phyloP scores from a whole-genome alignment of 2,329 filamentous ascomycete genomes.

The Aspergillus thermomutatus region DNA sequence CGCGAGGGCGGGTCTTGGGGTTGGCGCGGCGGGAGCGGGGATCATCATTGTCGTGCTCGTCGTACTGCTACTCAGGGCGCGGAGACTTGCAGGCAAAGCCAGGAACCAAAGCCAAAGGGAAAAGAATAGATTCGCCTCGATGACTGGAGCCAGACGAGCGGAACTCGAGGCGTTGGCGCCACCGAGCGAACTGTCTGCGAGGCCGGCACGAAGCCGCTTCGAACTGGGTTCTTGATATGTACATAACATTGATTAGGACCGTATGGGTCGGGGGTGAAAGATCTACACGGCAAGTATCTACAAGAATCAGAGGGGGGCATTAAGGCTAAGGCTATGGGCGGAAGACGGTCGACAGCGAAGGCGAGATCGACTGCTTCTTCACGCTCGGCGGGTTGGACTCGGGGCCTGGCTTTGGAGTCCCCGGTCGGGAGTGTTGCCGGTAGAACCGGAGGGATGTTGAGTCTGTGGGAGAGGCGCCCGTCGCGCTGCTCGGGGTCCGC shows the following conservation, averaged over 20 bases:
- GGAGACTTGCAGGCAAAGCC: neutral
- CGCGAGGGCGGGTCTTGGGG: constrained; percentile 9
- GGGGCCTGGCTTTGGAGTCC: neutral
- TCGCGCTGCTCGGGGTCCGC: neutral
- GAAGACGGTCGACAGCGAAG: neutral
- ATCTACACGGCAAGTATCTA: neutral
- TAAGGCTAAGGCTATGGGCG: neutral
- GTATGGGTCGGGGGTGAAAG: too few relatives aligned
- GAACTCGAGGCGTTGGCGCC: neutral
- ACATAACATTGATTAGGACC: neutral
- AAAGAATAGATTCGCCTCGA: neutral
- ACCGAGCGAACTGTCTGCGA: neutral
- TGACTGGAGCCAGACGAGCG: neutral
- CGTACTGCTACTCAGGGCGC: neutral
- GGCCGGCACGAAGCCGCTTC: neutral
- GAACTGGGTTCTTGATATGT: neutral
- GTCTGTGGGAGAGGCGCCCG: neutral
- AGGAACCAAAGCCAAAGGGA: neutral
- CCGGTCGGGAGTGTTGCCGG: neutral
- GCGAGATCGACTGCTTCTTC: neutral
- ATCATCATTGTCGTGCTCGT: constrained; percentile 5
- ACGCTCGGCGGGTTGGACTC: neutral
- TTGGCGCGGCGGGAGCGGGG: constrained; percentile 1
- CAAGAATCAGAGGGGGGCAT: neutral
- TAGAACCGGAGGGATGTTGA: neutral